Conservation (phyloP, 371 early-diverging fungal species). For the Mucor indicus region DNA sequence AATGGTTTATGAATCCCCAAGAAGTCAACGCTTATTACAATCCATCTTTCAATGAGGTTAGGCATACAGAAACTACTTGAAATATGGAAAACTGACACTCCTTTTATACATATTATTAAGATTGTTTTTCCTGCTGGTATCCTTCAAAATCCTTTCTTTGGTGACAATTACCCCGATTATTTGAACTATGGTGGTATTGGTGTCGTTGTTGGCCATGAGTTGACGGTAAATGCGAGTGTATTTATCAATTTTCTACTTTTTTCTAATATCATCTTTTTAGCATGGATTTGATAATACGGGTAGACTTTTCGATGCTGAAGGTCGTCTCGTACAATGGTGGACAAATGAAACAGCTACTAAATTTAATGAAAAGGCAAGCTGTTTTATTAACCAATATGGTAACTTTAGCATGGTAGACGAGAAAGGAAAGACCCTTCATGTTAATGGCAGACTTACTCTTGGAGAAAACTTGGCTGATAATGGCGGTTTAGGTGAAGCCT, state of each 20-base stretch:
- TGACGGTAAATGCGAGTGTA: conserved; percentile 37
- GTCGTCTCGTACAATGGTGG: conserved; percentile 60
- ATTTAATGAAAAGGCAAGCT: conserved; percentile 50
- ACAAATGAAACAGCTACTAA: conserved; percentile 40
- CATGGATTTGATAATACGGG: conserved; percentile 52
- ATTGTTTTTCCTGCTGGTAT: conserved; percentile 66
- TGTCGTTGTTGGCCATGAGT: conserved; percentile 60
- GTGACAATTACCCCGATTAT: conserved; percentile 35
- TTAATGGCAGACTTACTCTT: conserved; percentile 59
- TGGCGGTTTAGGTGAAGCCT: conserved; percentile 54
- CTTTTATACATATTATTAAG: conserved; percentile 1
- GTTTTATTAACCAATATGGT: conserved; percentile 63
- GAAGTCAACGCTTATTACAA: conserved; percentile 64
- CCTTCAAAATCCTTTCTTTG: conserved; percentile 54
- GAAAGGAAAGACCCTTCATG: conserved; percentile 19
- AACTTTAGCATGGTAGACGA: conserved; percentile 38
- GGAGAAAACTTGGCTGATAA: conserved; percentile 76
- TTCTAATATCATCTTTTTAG: too few relatives aligned
- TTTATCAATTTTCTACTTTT: neutral
- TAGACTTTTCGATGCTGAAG: conserved; percentile 48
- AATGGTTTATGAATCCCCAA: conserved; percentile 58
- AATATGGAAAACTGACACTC: neutral
- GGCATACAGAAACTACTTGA: neutral
- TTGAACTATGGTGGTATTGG: conserved; percentile 63
- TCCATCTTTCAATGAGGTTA: conserved; percentile 47